phyloP scores from a whole-genome alignment of 176 grass and related monocot genomes.

The Thinopyrum elongatum region DNA sequence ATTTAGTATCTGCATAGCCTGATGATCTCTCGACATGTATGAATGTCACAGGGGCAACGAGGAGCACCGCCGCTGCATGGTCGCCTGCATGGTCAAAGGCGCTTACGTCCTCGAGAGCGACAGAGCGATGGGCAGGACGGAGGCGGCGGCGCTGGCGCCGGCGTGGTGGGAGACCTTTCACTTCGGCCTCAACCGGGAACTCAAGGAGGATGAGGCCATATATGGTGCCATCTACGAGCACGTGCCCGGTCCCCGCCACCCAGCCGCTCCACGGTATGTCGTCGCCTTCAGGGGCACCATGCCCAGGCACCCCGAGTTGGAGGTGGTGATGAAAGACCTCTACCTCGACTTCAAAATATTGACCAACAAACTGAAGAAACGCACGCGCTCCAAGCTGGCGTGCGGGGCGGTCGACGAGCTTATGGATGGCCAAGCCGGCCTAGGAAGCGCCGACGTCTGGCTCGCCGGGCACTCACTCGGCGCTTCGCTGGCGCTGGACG shows the following conservation, averaged over 20 bases:
- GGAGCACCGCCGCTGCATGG: conserved; percentile 12
- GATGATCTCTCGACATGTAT: neutral
- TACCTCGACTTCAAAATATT: neutral
- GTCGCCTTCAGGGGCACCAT: neutral
- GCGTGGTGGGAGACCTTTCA: conserved; percentile 26
- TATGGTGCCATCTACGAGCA: neutral
- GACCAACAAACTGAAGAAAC: neutral
- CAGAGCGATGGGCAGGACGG: neutral
- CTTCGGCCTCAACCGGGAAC: neutral
- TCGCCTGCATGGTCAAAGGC: neutral
- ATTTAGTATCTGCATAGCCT: too few relatives aligned
- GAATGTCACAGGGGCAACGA: conserved; percentile 1
- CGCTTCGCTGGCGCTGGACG: neutral
- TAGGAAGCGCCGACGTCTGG: neutral
- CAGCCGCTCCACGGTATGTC: neutral
- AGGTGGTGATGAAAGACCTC: neutral
- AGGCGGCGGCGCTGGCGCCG: neutral
- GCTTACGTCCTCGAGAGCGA: neutral
- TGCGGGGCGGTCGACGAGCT: neutral
- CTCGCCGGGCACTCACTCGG: conserved; percentile 22
- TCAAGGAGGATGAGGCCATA: neutral
- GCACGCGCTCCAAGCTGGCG: neutral
- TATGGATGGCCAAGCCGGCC: neutral
- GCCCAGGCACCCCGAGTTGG: neutral
- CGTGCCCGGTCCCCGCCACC: neutral